Evolutionary conservation across 306 rosid genomes (phyloP).

Genomic region (Astragalus glycyphyllos): DNA sequence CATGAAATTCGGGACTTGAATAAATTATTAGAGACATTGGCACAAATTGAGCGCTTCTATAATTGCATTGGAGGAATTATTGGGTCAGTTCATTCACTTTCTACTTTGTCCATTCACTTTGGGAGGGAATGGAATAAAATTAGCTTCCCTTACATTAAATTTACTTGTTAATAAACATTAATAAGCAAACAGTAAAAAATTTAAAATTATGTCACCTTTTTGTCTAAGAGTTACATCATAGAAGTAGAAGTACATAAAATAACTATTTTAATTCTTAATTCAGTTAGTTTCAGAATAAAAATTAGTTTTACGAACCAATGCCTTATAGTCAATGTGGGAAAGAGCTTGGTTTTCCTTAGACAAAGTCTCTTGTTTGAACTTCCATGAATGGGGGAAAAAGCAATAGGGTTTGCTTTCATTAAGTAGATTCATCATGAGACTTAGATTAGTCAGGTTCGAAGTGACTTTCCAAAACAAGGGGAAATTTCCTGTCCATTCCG

Average conservation of each 20-base stretch:
- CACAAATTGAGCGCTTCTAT: conserved; percentile 77
- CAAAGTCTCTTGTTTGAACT: neutral
- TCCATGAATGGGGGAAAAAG: neutral
- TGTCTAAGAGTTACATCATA: neutral
- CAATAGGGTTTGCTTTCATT: no score
- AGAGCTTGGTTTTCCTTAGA: neutral
- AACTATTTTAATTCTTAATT: neutral
- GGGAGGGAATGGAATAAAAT: neutral
- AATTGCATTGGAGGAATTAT: conserved; percentile 95
- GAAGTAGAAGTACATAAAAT: neutral
- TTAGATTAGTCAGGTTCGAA: neutral
- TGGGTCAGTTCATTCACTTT: conserved; percentile 63
- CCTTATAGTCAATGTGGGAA: neutral
- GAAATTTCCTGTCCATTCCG: neutral
- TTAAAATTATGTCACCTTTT: neutral
- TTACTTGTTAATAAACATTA: conserved; percentile 6
- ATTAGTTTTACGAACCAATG: neutral
- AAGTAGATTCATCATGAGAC: neutral
- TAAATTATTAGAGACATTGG: conserved; percentile 63
- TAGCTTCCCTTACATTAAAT: neutral
- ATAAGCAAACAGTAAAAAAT: neutral
- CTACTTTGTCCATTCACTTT: conserved; percentile 2
- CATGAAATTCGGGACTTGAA: conserved; percentile 67
- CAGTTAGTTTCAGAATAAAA: neutral
- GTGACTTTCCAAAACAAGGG: neutral